These are phyloP conservation scores for Globisporangium iwayamae DNA, from an alignment of 352 stramenopile genomes.

Conservation along the genomic window DNA sequence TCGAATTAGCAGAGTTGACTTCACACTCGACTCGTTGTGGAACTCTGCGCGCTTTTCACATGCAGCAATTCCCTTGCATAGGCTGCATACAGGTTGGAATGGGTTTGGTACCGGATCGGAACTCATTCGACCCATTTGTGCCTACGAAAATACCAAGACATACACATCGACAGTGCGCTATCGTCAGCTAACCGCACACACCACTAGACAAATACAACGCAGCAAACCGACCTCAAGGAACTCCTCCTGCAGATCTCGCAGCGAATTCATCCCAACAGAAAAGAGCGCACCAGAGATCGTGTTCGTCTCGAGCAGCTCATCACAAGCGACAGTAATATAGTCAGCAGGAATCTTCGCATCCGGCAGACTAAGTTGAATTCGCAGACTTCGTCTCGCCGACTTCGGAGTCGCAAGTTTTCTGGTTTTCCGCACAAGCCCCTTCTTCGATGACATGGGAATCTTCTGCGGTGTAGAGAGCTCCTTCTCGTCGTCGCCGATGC, in stretches of 20 bases:
- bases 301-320: conserved; percentile 30
- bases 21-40: conserved; percentile 16
- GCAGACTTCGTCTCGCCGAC: conserved; percentile 1
- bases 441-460: conserved; percentile 11
- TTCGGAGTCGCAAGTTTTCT: not conserved
- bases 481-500: conserved; percentile 5
- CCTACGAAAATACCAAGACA: not conserved
- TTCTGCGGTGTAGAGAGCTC: conserved; percentile 12
- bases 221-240: conserved; percentile 9
- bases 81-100: conserved; percentile 22
- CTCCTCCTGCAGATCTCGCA: conserved; percentile 20
- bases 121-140: not conserved
- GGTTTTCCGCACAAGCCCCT: conserved; percentile 1
- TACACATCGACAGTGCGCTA: not conserved
- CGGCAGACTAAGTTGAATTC: conserved; percentile 1
- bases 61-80: conserved; percentile 33
- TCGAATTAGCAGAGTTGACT: conserved; percentile 15
- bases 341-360: conserved; percentile 9
- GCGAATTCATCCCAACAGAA: conserved; percentile 30
- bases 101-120: conserved; percentile 6
- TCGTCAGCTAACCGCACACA: not conserved
- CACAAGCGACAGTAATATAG: conserved; percentile 27
- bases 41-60: conserved; percentile 38
- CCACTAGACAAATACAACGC: not conserved
- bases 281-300: conserved; percentile 48